A percentile compares a stretch with the other conserved stretches of the same genome.
phyloP scores from a whole-genome alignment of 208 protist genomes.

The Giardia muris region DNA sequence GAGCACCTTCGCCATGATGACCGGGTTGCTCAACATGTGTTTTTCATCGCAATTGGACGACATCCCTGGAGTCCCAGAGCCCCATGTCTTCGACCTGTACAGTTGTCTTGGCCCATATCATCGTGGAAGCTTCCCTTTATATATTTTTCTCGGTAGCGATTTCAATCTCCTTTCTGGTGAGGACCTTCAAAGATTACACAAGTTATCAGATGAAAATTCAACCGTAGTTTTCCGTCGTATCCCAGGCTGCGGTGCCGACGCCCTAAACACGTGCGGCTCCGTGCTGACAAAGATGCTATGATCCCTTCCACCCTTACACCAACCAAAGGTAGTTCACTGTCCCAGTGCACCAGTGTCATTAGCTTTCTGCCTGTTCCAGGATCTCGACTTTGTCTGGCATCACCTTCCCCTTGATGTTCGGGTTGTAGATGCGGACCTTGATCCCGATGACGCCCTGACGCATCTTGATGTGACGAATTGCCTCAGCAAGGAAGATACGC shows the following conservation, averaged over 20 bases:
- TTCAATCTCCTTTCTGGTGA: background rate
- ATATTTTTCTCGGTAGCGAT: background rate
- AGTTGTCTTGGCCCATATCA: background rate
- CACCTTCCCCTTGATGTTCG: background rate
- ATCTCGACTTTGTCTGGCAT: slow-evolving; percentile 27
- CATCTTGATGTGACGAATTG: background rate
- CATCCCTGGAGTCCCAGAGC: background rate
- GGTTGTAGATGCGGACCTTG: background rate
- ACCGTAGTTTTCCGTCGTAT: background rate
- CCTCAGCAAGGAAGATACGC: slow-evolving; percentile 70
- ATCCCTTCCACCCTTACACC: background rate
- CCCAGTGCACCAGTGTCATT: too few relatives aligned
- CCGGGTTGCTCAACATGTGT: background rate
- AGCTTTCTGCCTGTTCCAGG: too few relatives aligned
- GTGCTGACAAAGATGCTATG: background rate
- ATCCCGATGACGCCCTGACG: slow-evolving; percentile 20
- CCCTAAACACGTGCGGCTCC: background rate
- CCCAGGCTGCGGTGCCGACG: background rate
- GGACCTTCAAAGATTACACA: background rate
- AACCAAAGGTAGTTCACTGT: too few relatives aligned
- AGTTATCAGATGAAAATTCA: background rate
- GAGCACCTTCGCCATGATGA: background rate
- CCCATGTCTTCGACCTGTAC: background rate
- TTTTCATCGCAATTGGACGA: background rate
- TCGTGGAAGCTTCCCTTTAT: background rate